These are phyloP conservation scores for Gymnopus androsaceus DNA, from an alignment of 1,284 basidiomycete species.

Conservation along the genomic window DNA sequence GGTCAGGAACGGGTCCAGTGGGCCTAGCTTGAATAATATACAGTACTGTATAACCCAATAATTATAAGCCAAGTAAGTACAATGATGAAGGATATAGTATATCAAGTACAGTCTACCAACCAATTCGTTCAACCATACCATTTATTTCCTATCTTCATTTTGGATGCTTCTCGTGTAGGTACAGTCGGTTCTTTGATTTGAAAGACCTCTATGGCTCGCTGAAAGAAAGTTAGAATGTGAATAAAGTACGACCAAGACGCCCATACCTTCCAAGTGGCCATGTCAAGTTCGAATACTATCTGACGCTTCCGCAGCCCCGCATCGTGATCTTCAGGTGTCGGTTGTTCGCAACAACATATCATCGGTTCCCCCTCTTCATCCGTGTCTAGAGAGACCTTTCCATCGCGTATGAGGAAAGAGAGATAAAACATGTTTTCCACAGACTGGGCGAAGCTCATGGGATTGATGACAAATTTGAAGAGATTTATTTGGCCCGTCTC, in stretches of 20 bases:
- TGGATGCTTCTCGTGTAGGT: conserved; percentile 61
- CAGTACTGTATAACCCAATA: too few species aligned
- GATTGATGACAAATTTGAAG: conserved; percentile 86
- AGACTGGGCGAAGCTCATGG: conserved; percentile 85
- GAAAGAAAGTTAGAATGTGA: conserved; percentile 1
- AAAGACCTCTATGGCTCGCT: conserved; percentile 84
- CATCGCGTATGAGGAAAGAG: conserved; percentile 88
- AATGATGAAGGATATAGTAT: too few species aligned
- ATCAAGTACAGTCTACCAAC: too few species aligned
- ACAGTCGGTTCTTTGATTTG: conserved; percentile 69
- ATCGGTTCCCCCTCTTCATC: conserved; percentile 68
- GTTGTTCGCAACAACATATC: conserved; percentile 73
- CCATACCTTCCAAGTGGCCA: conserved; percentile 76
- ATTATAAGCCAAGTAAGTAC: too few species aligned
- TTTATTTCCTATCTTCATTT: conserved; percentile 57
- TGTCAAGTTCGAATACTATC: conserved; percentile 85
- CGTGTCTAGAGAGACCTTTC: conserved; percentile 71
- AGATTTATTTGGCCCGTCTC: conserved; percentile 63
- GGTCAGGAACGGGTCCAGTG: too few species aligned
- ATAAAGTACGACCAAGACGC: conserved; percentile 6
- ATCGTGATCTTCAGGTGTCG: conserved; percentile 63
- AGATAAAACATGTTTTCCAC: conserved; percentile 94
- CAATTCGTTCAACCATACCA: conserved; percentile 54
- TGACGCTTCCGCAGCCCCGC: conserved; percentile 74
- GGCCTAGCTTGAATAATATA: too few species aligned